Base-by-base conservation (phyloP, 805 yeast genomes). In the Kuraishia molischiana region DNA sequence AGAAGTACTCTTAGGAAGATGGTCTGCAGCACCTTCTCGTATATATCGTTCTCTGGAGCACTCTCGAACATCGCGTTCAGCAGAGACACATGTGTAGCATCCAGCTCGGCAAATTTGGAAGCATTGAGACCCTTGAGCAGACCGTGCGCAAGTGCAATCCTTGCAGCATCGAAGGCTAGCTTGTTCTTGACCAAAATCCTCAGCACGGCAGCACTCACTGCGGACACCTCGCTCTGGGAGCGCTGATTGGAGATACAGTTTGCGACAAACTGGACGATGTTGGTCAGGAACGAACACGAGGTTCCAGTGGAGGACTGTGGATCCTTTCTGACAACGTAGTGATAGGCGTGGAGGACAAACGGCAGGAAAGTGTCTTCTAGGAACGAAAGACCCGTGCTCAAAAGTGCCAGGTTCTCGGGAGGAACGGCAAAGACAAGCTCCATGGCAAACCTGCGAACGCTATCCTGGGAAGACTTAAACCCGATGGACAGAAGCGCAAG, bases 401-500 rank as follows among this genome's bases (percentile, higher is more conserved):
- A 65, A 33, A 74, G 47, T 19, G 61, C 46, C 36, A 77, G 58
- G 44, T 74, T 63, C 24, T 65, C 53, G 2, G 49, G 43, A 4
- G 74, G 70, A 22, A 85, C 61, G 8, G 70, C 59, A 29, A 80
- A 66, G 32, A 85, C 60, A 33, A 84, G 50, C 2, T 67, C 64
- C 44, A 80, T 54, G 1, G 84, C 62, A 47, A 74, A 77, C 46
- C 74, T 77, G 41, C 89, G 64, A 2, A 87, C 85, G 5, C 85
- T 70, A 41, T 85, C 95, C 76, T 80, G 76, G 1, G 85, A 68
- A 0, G 89, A 85, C 35, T 66, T 72, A 45, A 85, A 68, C 0
- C 94, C 95, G 13, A 85, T 80, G 4, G 85, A 71, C 8, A 86
- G 61, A n/a, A 87, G 58, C 3, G 81, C 66, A 41, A 83, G 62